Evolutionary conservation across 192 early-diverging fungal genomes (phyloP).

Genomic region (Coemansia sp.): DNA sequence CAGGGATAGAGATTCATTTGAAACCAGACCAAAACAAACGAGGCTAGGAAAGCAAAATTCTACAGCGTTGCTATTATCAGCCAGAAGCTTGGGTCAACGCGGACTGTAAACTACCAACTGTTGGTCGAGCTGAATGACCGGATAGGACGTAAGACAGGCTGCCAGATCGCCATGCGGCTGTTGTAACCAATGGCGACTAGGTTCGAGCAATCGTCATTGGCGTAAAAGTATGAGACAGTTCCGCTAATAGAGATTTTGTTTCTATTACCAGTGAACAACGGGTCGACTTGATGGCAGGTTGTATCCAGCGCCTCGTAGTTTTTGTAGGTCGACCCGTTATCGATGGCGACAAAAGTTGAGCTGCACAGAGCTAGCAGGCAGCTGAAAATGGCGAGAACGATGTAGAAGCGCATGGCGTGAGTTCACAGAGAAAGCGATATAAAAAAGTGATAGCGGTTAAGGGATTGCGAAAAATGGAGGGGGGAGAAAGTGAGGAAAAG

Average conservation of each 20-base stretch:
- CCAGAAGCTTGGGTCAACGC: too few relatives aligned
- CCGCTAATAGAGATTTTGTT: neutral
- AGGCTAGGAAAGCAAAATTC: too few relatives aligned
- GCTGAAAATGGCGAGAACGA: neutral
- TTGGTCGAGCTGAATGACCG: constrained; percentile 3
- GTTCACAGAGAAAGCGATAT: too few relatives aligned
- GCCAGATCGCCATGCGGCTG: neutral
- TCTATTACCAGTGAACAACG: neutral
- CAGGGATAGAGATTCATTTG: too few relatives aligned
- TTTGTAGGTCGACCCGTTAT: neutral
- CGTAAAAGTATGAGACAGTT: neutral
- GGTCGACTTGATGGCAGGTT: neutral
- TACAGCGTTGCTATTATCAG: too few relatives aligned
- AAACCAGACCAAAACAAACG: too few relatives aligned
- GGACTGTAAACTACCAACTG: neutral
- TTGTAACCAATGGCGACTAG: neutral
- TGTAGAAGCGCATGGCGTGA: constrained; percentile 2
- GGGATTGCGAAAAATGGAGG: too few relatives aligned
- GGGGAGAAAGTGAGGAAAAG: too few relatives aligned
- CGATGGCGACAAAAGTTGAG: neutral
- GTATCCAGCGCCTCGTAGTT: neutral
- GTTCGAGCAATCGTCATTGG: neutral
- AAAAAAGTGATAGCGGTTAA: too few relatives aligned
- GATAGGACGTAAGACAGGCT: neutral
- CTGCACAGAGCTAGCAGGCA: constrained; percentile 7